Evolutionary conservation across 305 asterid genomes (phyloP), one percentile per base, ranked within the genome.

Genomic region (Fraxinus xanthoxyloides): DNA sequence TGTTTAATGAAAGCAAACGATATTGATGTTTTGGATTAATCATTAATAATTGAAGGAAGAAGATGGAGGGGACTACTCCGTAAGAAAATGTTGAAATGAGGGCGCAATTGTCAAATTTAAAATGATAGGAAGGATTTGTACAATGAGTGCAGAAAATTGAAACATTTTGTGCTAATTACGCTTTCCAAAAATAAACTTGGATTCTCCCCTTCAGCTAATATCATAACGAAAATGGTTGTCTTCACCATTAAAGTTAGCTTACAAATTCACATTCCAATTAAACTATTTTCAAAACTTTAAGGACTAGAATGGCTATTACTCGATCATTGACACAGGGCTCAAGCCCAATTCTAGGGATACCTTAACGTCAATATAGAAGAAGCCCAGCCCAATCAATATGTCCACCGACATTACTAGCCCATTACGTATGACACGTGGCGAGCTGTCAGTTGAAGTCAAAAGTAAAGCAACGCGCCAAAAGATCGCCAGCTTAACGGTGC

Each of bases 381-480:
- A 63, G 72, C 34, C 72, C 2, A 2, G 70, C 70, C 70, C 70
- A 61, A 23, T 59, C 21, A 21, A 61, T 59, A 19, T 21, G 15
- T 59, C 30, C 30, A 59, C 30, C 7, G 30, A 10, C 28, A 24
- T 3, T 63, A n/a, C 38, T 6, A 5, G 59, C 43, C 24, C 65
- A 76, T 31, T 13, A 46, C 70, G 63, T 75, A 46, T 30, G 9
- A 8, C 38, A 31, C 63, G 46, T 38, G 43, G 28, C 28, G 34
- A 77, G 30, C 23, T 28, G 36, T 13, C 21, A 67, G 32, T 85
- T 72, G 5, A 82, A 85, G 36, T 67, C 74, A 28, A 67, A 67
- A 48, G 74, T 26, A 67, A 38, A 21, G 59, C 36, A 82, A 72
- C 83, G 83, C 83, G 84, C 88, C 86, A 77, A 83, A 73, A 61